phyloP scores from a whole-genome alignment of 768 basidiomycete species.

The Tubosaeta sp. region DNA sequence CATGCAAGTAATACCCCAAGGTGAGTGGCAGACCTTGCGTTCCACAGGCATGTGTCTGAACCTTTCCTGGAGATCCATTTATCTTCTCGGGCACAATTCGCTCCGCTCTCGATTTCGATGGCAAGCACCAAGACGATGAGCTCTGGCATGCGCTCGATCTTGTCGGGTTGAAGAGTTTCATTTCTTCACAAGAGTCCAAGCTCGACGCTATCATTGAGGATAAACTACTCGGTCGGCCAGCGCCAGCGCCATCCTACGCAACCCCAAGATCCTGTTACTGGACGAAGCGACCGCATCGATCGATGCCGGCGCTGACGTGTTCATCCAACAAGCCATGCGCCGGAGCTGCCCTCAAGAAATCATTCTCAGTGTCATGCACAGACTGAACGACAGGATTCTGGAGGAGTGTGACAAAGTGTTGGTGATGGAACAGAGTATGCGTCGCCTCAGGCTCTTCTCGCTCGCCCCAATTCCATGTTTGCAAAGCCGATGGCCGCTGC shows the following conservation, averaged over 20 bases:
- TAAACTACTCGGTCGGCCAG: conserved; percentile 85
- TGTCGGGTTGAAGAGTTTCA: conserved; percentile 57
- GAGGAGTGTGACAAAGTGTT: too few species aligned
- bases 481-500: too few species aligned
- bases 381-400: too few species aligned
- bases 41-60: too few species aligned
- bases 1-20: conserved; percentile 16
- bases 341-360: too few species aligned
- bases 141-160: conserved; percentile 41
- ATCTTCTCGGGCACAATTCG: background rate
- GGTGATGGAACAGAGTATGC: too few species aligned
- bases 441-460: too few species aligned
- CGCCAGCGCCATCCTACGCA: conserved; percentile 35
- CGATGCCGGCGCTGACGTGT: conserved; percentile 83
- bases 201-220: conserved; percentile 63
- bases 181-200: conserved; percentile 52
- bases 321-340: conserved; percentile 34
- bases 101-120: conserved; percentile 20
- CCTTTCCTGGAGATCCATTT: too few species aligned
- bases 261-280: conserved; percentile 27
- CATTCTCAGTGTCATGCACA: too few species aligned
- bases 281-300: conserved; percentile 49
- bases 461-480: too few species aligned
- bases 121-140: conserved; percentile 18
- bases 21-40: too few species aligned